Base-by-base conservation (phyloP, 345 rosid genomes). In the Combretum micranthum region DNA sequence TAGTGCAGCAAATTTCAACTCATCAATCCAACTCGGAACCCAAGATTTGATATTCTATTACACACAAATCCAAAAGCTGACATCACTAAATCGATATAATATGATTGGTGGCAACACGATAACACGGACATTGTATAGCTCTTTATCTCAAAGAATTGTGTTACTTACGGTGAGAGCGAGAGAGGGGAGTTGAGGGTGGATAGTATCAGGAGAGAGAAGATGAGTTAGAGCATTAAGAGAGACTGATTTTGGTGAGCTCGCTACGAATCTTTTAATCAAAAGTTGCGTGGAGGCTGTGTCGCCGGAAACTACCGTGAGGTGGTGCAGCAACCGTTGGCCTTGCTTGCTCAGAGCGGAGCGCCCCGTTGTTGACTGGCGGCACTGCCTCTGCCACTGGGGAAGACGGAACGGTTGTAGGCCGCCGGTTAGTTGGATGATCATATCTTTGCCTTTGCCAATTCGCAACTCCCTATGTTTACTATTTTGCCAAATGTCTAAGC, bases 141-240 rank as follows among this genome's bases (percentile, higher is more conserved):
- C n/a, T n/a, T n/a, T 4, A 12, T 49, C 5, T 22, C 49, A 42
- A 32, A 50, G 23, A 53, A 12, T 19, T 52, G 47, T 43, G 60
- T 49, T 70, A 53, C 82, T 75, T 68, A 90, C 96, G 12, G 81
- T 81, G 69, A 79, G 73, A 44, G 98, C 87, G 32, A 76, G 70
- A 42, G 75, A 69, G 64, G 83, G 74, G 66, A 88, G 81, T 46
- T 66, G 78, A 23, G 69, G 68, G 45, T 75, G 77, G 37, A 64
- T 64, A 20, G 68, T 60, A 47, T 47, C 39, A 42, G 84, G 81
- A 1, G 93, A 83, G 52, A 92, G 83, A 19, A 88, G 82, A 69
- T 83, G 85, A 53, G 93, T 80, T 61, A 88, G 90, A 19, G 88
- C 86, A 64, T 83, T 81, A 21, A 92, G 88, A 52, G 88, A 71